These are phyloP conservation scores for Candida verbasci DNA, from an alignment of 805 yeast genomes.

Conservation along the genomic window DNA sequence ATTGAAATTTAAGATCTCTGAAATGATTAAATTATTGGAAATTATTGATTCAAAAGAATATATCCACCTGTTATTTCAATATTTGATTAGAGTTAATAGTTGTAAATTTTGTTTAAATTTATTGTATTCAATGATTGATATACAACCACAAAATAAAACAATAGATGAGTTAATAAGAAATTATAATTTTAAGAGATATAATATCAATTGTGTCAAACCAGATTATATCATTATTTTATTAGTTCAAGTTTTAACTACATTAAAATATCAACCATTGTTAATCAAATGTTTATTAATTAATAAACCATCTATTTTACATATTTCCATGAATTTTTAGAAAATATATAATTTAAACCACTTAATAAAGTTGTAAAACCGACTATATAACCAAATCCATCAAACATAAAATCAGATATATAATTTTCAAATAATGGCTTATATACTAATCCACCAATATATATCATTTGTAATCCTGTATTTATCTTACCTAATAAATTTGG, in stretches of 20 bases:
- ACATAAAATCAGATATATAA: constrained; percentile 11
- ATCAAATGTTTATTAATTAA: constrained; percentile 8
- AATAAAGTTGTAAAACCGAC: constrained; percentile 59
- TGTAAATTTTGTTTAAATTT: constrained; percentile 7
- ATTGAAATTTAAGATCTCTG: neutral
- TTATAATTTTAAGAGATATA: neutral
- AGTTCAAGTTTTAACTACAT: constrained; percentile 1
- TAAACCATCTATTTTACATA: constrained; percentile 25
- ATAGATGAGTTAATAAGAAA: neutral
- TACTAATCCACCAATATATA: constrained; percentile 60
- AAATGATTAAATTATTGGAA: neutral
- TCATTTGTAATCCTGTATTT: constrained; percentile 91
- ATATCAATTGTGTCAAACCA: neutral
- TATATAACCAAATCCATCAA: constrained; percentile 22
- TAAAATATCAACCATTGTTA: constrained; percentile 2
- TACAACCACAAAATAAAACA: neutral
- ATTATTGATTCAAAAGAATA: neutral
- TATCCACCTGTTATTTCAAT: constrained; percentile 7
- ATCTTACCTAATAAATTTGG: constrained; percentile 84
- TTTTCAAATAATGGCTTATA: constrained; percentile 29
- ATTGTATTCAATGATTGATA: neutral
- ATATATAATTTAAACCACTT: constrained; percentile 76
- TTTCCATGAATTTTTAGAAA: constrained; percentile 66
- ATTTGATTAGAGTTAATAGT: constrained; percentile 3
- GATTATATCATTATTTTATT: constrained; percentile 2